Conservation (phyloP, 2,329 filamentous ascomycete species). For the Zopfia rhizophila region DNA sequence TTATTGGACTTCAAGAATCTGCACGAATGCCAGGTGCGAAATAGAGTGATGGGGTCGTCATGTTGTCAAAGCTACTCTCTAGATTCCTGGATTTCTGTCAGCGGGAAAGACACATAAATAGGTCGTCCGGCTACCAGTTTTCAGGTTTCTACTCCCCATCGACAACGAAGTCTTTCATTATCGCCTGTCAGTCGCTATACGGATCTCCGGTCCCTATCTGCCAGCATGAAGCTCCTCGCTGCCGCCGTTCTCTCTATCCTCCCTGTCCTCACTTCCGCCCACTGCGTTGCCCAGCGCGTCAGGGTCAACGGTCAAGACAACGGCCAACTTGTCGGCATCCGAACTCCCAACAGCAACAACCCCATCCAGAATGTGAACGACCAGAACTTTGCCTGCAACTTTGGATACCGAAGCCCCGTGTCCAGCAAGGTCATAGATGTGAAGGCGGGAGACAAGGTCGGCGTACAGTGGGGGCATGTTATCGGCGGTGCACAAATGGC, state of each 20-base stretch:
- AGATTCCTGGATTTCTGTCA: constrained; percentile 16
- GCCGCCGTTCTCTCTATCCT: constrained; percentile 36
- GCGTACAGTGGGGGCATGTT: constrained; percentile 64
- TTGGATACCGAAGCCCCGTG: constrained; percentile 47
- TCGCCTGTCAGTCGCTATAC: constrained; percentile 13
- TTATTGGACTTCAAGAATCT: constrained; percentile 25
- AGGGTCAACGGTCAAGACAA: constrained; percentile 62
- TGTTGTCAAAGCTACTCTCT: constrained; percentile 21
- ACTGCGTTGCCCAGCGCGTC: constrained; percentile 60
- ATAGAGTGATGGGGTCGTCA: constrained; percentile 31
- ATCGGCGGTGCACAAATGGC: constrained; percentile 64
- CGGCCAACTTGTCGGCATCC: constrained; percentile 62
- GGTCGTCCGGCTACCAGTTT: neutral
- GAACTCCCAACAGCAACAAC: constrained; percentile 61
- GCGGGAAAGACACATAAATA: constrained; percentile 28
- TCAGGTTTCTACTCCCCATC: constrained; percentile 6
- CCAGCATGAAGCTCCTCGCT: constrained; percentile 44
- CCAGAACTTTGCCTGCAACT: constrained; percentile 60
- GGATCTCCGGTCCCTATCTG: constrained; percentile 5
- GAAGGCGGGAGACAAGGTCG: constrained; percentile 63
- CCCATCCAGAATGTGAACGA: constrained; percentile 62
- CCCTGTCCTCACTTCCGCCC: constrained; percentile 48
- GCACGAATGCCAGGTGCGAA: constrained; percentile 25
- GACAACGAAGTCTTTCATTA: constrained; percentile 14
- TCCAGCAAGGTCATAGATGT: constrained; percentile 60